Conservation (phyloP, 2,329 filamentous ascomycete species). For the Ophiosphaerella herpotricha region DNA sequence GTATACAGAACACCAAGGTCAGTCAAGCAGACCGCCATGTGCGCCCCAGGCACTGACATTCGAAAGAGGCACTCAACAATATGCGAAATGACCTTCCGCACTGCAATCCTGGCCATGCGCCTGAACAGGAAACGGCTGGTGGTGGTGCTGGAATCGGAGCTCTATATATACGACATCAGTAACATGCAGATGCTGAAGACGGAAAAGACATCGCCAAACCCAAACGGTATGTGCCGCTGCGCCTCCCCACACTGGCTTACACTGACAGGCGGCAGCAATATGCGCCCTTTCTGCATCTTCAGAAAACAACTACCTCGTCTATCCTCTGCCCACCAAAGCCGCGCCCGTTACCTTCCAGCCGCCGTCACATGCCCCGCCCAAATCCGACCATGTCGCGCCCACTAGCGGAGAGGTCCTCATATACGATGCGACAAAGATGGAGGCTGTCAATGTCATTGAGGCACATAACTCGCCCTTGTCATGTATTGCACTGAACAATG, state of each 20-base stretch:
- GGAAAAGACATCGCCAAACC: constrained; percentile 92
- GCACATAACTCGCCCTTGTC: constrained; percentile 91
- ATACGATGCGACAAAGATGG: constrained; percentile 85
- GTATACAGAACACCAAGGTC: constrained; percentile 98
- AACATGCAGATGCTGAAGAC: constrained; percentile 96
- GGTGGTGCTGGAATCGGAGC: constrained; percentile 92
- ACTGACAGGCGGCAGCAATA: constrained; percentile 63
- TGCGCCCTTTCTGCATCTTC: constrained; percentile 92
- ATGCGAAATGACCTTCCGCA: constrained; percentile 97
- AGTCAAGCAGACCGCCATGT: constrained; percentile 22
- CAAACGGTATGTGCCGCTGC: constrained; percentile 59
- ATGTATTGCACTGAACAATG: constrained; percentile 87
- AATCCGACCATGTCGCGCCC: constrained; percentile 72
- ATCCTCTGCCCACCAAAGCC: constrained; percentile 76
- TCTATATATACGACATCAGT: constrained; percentile 98
- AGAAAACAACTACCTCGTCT: constrained; percentile 93
- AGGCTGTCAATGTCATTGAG: constrained; percentile 93
- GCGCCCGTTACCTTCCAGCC: constrained; percentile 57
- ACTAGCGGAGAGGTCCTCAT: constrained; percentile 92
- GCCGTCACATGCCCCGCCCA: constrained; percentile 85
- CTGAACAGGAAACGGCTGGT: constrained; percentile 93
- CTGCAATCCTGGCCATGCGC: constrained; percentile 90
- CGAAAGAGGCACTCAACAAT: constrained; percentile 76
- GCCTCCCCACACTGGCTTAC: not conserved
- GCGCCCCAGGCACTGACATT: constrained; percentile 11